Conservation (phyloP, 1,284 basidiomycete species). For the Agroathelia rolfsii region DNA sequence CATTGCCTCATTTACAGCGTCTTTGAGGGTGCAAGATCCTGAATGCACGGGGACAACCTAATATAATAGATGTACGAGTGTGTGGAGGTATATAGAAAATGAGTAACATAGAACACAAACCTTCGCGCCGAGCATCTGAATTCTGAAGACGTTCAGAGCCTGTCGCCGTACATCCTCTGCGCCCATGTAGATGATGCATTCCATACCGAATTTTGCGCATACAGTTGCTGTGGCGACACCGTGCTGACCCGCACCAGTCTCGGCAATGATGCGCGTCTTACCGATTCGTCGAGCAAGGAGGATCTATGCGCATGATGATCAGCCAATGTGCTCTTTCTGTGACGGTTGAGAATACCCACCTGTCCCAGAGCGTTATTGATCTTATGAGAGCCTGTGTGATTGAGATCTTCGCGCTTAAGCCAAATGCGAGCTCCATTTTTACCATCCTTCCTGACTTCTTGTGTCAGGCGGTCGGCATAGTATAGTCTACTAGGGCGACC, state of each 20-base stretch:
- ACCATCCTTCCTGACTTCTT: too few relatives aligned
- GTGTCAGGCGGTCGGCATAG: conserved; percentile 65
- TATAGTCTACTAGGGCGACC: conserved; percentile 74
- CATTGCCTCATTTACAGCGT: conserved; percentile 95
- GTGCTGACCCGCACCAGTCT: conserved; percentile 98
- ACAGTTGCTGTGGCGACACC: conserved; percentile 98
- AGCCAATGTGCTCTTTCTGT: conserved; percentile 5
- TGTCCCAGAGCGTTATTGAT: conserved; percentile 95
- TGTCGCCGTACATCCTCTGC: conserved; percentile 96
- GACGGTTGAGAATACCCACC: conserved; percentile 25
- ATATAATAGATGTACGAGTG: conserved; percentile 6
- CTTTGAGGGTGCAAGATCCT: conserved; percentile 92
- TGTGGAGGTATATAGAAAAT: background rate
- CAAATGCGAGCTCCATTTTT: conserved; percentile 94
- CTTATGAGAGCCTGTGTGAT: conserved; percentile 96
- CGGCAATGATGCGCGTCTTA: conserved; percentile 95
- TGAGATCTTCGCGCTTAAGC: conserved; percentile 97
- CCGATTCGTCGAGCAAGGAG: conserved; percentile 87
- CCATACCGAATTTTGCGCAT: conserved; percentile 92
- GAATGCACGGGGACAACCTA: conserved; percentile 91
- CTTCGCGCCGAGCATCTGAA: conserved; percentile 93
- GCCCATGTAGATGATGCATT: conserved; percentile 98
- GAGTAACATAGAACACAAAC: conserved; percentile 26
- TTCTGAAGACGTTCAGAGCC: conserved; percentile 95
- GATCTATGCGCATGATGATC: conserved; percentile 41